Percentiles rank a stretch among this genome's conserved stretches.
phyloP scores from a whole-genome alignment of 177 flowering plant genomes.

The Telopea speciosissima region DNA sequence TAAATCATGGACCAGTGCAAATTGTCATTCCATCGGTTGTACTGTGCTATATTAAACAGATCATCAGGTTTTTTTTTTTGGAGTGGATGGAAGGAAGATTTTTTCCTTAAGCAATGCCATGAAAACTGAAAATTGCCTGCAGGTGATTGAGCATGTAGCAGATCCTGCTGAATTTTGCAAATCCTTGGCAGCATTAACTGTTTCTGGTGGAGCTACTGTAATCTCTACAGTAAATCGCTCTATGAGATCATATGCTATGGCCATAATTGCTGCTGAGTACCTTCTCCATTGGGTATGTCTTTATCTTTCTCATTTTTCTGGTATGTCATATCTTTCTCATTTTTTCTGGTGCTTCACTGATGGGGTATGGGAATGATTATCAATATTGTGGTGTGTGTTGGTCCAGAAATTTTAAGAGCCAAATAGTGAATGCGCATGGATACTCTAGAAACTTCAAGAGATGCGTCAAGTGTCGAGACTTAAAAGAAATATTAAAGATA shows the following conservation, averaged over 20 bases:
- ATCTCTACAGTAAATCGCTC: slow-evolving; percentile 87
- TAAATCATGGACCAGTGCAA: no score
- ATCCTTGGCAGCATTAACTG: slow-evolving; percentile 68
- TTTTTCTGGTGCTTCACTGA: not conserved
- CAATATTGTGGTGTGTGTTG: no score
- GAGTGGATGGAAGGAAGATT: not conserved
- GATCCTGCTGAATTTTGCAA: slow-evolving; percentile 92
- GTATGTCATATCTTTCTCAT: not conserved
- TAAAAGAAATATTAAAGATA: no score
- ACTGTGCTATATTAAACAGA: no score
- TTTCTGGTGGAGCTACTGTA: slow-evolving; percentile 64
- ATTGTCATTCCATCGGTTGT: no score
- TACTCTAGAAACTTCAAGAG: no score
- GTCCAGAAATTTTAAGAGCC: no score
- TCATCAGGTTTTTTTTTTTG: no score
- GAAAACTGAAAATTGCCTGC: slow-evolving; percentile 1
- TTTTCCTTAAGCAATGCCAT: not conserved
- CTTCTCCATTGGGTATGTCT: slow-evolving; percentile 74
- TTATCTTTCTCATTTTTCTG: not conserved
- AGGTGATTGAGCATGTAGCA: slow-evolving; percentile 98
- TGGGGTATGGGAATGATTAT: no score
- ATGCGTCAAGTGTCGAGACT: no score
- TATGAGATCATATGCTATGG: slow-evolving; percentile 81
- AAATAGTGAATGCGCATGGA: no score
- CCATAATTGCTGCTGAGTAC: slow-evolving; percentile 79